Base-by-base conservation (phyloP, 2,329 filamentous ascomycete genomes). In the Sporothrix dimorphospora region DNA sequence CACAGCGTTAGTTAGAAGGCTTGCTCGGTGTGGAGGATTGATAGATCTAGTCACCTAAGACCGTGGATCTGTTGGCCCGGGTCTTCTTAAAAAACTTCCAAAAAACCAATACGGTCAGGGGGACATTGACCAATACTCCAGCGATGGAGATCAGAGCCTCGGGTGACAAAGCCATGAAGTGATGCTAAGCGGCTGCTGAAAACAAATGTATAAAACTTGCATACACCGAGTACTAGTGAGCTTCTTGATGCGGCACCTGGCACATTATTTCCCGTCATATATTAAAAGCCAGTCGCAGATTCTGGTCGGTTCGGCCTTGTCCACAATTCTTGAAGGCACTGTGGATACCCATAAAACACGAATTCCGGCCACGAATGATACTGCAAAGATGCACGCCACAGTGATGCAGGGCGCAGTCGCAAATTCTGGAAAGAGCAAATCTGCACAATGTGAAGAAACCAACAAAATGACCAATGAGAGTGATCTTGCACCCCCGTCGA, bases 101-200 rank as follows among this genome's bases (percentile, higher is more conserved):
- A 38, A 61, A 16, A 38, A 61, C 34, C 30, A 38, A 40, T 11
- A n/a, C 16, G 30, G 57, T 21, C 14, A 30, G 57, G 14, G 57
- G 57, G 30, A 61, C 1, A 40, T 40, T 61, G 57, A 61, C 57
- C 57, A 61, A 38, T 40, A 61, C 19, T 19, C 57, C 57, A 38
- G 40, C 57, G 30, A 61, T 61, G 57, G 57, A 61, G 57, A 61
- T 61, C 57, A 61, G 14, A n/a, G 57, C 57, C 57, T 61, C 30
- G 19, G 16, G 3, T 40, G 57, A 61, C 57, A 61, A 40, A 40
- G 57, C 40, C 57, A 61, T 61, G 7, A 38, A n/a, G 30, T 11
- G 57, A 40, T 61, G 34, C 57, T 40, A 9, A 61, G 57, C 57
- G 30, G 19, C 30, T 40, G 57, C 30, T 40, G 30, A 42, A 24